These are phyloP conservation scores for Saturnispora quitensis DNA, from an alignment of 805 yeast genomes.

Conservation along the genomic window DNA sequence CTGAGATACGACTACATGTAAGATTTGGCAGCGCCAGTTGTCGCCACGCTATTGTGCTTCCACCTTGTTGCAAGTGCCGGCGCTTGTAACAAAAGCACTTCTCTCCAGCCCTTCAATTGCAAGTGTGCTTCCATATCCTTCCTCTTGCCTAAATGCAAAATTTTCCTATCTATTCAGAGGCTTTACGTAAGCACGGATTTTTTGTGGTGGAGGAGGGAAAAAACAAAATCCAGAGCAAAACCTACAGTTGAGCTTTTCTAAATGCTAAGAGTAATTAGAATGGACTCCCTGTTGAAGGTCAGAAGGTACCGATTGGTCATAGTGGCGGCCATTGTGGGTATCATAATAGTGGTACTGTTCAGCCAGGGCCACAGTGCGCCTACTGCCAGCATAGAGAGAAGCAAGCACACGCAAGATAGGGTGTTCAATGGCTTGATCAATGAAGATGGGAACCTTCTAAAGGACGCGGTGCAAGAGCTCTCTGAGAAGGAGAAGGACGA, in stretches of 20 bases:
- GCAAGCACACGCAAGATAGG: not conserved
- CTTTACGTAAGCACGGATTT: not conserved
- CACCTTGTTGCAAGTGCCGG: too few relatives aligned
- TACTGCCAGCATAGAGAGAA: not conserved
- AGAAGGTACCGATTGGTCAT: not conserved
- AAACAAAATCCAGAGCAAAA: too few relatives aligned
- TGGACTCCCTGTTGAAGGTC: not conserved
- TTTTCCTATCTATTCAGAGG: not conserved
- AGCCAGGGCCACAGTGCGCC: not conserved
- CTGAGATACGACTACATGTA: not conserved
- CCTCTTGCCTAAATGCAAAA: not conserved
- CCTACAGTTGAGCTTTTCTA: not conserved
- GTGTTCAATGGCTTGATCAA: conserved; percentile 3
- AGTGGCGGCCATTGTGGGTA: not conserved
- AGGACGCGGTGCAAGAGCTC: conserved; percentile 3
- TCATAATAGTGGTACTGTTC: not conserved
- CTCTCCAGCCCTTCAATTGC: too few relatives aligned
- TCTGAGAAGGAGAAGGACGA: not conserved
- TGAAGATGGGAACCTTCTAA: conserved; percentile 1
- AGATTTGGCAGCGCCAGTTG: too few relatives aligned
- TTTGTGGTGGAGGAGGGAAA: not conserved
- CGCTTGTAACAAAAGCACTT: too few relatives aligned
- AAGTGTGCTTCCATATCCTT: too few relatives aligned
- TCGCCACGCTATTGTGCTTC: too few relatives aligned
- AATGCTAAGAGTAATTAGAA: not conserved